These are phyloP conservation scores for Dothidotthia symphoricarpi DNA, from an alignment of 2,329 filamentous ascomycete species.

Conservation along the genomic window DNA sequence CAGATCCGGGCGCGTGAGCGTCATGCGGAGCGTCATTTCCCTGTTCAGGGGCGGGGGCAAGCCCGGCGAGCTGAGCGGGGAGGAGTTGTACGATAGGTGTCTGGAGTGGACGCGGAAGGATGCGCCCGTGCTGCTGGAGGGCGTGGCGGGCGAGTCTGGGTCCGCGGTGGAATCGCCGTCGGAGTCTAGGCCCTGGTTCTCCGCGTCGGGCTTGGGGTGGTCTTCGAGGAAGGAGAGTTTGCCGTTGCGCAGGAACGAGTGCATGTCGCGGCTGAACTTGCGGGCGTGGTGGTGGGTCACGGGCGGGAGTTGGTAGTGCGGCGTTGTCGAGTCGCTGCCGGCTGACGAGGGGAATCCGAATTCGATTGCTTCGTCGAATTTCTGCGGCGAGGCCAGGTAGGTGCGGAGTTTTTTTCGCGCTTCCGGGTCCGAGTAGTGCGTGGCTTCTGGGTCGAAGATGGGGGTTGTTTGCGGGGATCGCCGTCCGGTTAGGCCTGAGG, in stretches of 20 bases:
- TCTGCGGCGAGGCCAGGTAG: constrained; percentile 84
- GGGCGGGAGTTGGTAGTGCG: constrained; percentile 35
- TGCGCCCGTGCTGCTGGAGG: constrained; percentile 32
- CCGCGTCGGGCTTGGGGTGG: constrained; percentile 22
- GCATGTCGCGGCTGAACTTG: constrained; percentile 52
- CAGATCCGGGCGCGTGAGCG: constrained; percentile 83
- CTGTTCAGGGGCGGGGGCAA: constrained; percentile 50
- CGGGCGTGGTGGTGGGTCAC: constrained; percentile 42
- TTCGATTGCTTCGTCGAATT: constrained; percentile 92
- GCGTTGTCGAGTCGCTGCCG: constrained; percentile 17
- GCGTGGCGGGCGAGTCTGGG: constrained; percentile 39
- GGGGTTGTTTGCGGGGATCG: constrained; percentile 30
- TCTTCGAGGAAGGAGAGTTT: constrained; percentile 45
- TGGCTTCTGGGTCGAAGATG: constrained; percentile 63
- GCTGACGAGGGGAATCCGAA: constrained; percentile 76
- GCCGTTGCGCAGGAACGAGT: constrained; percentile 61
- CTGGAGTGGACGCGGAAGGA: constrained; percentile 33
- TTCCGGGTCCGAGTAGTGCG: constrained; percentile 88
- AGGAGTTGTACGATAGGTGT: constrained; percentile 21
- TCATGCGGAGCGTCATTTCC: constrained; percentile 97
- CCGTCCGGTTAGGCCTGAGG: constrained; percentile 28
- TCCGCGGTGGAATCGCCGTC: constrained; percentile 37
- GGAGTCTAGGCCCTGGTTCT: constrained; percentile 34
- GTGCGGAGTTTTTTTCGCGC: constrained; percentile 81
- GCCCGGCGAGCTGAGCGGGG: constrained; percentile 23